These are phyloP conservation scores for Solanum appendiculatum DNA, from an alignment of 257 asterid genomes.

Conservation along the genomic window DNA sequence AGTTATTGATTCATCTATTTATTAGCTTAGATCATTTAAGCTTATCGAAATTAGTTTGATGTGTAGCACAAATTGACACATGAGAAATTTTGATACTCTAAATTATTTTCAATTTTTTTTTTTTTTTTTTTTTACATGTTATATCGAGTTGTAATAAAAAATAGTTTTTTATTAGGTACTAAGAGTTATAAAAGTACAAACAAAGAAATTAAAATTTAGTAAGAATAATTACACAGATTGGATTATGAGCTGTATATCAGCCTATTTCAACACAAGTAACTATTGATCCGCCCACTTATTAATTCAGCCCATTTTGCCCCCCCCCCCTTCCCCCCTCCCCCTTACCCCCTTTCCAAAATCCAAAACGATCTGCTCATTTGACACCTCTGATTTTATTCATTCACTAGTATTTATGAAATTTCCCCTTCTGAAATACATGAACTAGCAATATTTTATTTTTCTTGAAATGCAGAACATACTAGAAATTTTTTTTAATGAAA, in stretches of 20 bases:
- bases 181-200: no score
- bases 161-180: no score
- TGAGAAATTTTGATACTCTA: no score
- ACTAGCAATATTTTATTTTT: neutral
- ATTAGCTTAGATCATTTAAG: neutral
- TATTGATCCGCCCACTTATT: neutral
- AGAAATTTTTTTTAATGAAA: neutral
- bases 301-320: no score
- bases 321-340: no score
- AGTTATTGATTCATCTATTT: accelerated
- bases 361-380: accelerated
- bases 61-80: neutral
- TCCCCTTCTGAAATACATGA: neutral
- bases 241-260: neutral
- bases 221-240: no score
- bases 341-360: no score
- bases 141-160: no score
- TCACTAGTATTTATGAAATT: no score
- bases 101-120: no score
- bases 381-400: neutral
- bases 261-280: neutral
- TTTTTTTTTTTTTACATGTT: no score
- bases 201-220: no score
- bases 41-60: neutral
- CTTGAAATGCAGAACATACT: neutral